Evolutionary conservation across 345 rosid species (phyloP).

Genomic region (Eucalyptus camaldulensis): DNA sequence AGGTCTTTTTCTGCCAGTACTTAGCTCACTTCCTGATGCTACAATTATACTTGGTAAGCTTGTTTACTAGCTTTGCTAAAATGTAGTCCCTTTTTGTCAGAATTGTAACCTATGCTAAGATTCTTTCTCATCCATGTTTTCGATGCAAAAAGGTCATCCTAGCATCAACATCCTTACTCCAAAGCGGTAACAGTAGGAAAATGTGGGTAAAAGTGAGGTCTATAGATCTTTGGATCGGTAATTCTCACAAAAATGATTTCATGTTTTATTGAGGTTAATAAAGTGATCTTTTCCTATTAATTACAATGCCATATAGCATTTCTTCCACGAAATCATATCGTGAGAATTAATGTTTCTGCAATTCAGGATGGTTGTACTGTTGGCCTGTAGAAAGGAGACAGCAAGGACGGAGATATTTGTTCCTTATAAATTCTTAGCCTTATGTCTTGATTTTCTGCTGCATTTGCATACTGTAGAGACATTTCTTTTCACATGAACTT

Average conservation of each 20-base stretch:
- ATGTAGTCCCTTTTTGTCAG: not conserved
- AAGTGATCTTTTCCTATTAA: not conserved
- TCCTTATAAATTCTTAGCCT: not conserved
- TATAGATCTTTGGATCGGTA: not conserved
- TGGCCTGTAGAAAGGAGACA: not conserved
- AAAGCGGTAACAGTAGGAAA: not conserved
- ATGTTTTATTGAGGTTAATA: not conserved
- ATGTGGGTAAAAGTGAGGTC: not conserved
- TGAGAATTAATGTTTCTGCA: not conserved
- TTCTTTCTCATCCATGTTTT: not conserved
- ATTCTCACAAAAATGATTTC: not conserved
- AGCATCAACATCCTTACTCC: not conserved
- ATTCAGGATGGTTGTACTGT: not conserved
- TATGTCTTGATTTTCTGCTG: not conserved
- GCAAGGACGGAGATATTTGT: not conserved
- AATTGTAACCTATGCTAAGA: not conserved
- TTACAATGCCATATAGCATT: not conserved
- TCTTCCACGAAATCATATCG: not conserved
- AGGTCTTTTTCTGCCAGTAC: conserved; percentile 36
- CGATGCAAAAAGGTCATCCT: not conserved
- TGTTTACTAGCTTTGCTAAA: not conserved
- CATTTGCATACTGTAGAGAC: not conserved
- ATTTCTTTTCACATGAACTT: not conserved
- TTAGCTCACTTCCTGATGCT: conserved; percentile 52
- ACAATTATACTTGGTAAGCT: conserved; percentile 35